Base-by-base conservation (phyloP, 2,329 filamentous ascomycete species). In the Xylariaceae sp. region DNA sequence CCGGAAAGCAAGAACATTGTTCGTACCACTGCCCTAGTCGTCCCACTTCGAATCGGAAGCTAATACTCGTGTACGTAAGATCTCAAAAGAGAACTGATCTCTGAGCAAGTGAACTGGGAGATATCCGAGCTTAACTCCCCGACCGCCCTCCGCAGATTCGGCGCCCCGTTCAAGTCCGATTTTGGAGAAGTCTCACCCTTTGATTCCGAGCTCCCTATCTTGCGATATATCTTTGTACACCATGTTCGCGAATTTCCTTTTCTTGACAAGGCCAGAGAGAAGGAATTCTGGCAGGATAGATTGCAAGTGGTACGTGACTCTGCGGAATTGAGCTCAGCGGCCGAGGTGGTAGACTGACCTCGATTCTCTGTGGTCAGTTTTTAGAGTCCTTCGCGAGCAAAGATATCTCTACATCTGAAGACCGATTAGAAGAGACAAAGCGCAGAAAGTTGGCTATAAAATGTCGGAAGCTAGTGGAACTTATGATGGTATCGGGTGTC, bases 251-350 rank as follows among this genome's bases (percentile, higher is more conserved):
- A 97, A 57, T 98, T 98, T 57, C 93, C 93, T 1, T 98, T 98
- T 61, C 78, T 98, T 50, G 89, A 98, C 66, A 89, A 95, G 73
- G 93, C 93, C 17, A 85, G 81, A 59, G 93, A 98, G 76, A 95
- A 97, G 76, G 93, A 98, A 67, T 98, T 98, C 60, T 98, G 93
- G 93, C 93, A 98, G 69, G 89, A 97, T 62, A 97, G 95, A 65
- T 72, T 98, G 46, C 93, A 98, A 72, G 80, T 90, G 61, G 88
- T 95, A 68, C 54, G 86, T 82, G 42, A 16, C 47, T 15, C 15
- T 18, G 1, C 36, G 22, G 16, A 2, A 15, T 38, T 2, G 13
- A 31, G 19, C 19, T 9, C 9, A 26, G 6, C 15, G 18, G 19
- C 19, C 17, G 24, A 15, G 34, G 39, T 34, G 36, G 41, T 40